phyloP scores from a whole-genome alignment of 805 yeast genomes.

The Wickerhamiella bombiphila region DNA sequence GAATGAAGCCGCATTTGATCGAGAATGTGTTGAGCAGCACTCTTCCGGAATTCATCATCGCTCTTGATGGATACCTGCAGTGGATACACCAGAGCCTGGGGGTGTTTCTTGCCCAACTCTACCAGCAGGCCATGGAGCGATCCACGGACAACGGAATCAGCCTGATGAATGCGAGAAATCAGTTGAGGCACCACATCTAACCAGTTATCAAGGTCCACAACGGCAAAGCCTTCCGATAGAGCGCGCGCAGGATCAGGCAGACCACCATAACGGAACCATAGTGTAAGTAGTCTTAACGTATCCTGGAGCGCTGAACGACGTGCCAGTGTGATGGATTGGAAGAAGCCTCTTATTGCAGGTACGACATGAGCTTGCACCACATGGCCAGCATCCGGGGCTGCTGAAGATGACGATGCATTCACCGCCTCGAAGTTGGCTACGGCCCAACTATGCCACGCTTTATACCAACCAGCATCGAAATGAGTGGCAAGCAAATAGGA shows the following conservation, averaged over 20 bases:
- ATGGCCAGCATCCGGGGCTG: slow-evolving; percentile 19
- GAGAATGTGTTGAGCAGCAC: slow-evolving; percentile 81
- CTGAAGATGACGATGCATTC: slow-evolving; percentile 19
- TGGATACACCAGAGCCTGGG: slow-evolving; percentile 93
- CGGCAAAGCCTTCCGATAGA: slow-evolving; percentile 74
- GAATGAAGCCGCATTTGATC: slow-evolving; percentile 78
- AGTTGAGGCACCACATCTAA: slow-evolving; percentile 88
- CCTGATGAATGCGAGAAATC: slow-evolving; percentile 93
- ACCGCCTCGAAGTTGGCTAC: slow-evolving; percentile 93
- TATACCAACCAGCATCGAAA: slow-evolving; percentile 85
- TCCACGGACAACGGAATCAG: slow-evolving; percentile 68
- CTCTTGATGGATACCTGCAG: slow-evolving; percentile 91
- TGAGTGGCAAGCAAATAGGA: slow-evolving; percentile 89
- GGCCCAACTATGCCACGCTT: slow-evolving; percentile 99
- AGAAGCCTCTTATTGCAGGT: slow-evolving; percentile 92
- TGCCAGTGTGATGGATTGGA: slow-evolving; percentile 83
- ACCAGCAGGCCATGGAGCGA: slow-evolving; percentile 67
- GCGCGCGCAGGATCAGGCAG: slow-evolving; percentile 81
- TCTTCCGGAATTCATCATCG: slow-evolving; percentile 75
- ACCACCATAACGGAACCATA: slow-evolving; percentile 96
- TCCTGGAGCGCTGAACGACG: slow-evolving; percentile 82
- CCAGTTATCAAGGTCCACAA: slow-evolving; percentile 89
- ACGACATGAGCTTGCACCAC: slow-evolving; percentile 75
- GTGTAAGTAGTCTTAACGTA: slow-evolving; percentile 70
- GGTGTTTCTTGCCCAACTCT: slow-evolving; percentile 87